Percentiles rank a stretch among this genome's conserved stretches.
phyloP scores from a whole-genome alignment of 768 basidiomycete species.

The Leucosporidium scottii region DNA sequence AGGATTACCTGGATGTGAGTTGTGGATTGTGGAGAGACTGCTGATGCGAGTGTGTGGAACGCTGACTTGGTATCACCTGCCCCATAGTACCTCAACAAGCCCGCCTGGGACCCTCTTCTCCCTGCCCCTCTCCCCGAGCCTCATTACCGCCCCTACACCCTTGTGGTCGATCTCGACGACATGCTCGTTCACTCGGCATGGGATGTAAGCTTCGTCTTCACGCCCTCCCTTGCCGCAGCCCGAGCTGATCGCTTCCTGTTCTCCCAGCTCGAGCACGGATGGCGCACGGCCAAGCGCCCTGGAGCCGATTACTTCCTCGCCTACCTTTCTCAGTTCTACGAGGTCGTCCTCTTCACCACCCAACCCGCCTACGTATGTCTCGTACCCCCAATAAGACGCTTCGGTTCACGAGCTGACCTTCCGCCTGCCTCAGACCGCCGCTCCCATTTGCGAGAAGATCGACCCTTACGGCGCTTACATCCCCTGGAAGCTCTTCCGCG shows the following conservation, averaged over 20 bases:
- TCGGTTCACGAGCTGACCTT: background rate
- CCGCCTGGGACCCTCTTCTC: slow-evolving; percentile 83
- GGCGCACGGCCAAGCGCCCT: slow-evolving; percentile 95
- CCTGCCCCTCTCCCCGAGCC: slow-evolving; percentile 76
- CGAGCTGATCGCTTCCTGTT: background rate
- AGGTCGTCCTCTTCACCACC: slow-evolving; percentile 90
- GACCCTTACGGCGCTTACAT: slow-evolving; percentile 89
- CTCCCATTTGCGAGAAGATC: slow-evolving; percentile 81
- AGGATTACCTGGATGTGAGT: slow-evolving; percentile 31
- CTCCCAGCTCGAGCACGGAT: slow-evolving; percentile 75
- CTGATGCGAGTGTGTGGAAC: background rate
- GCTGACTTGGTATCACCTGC: slow-evolving; percentile 21
- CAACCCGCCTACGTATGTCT: slow-evolving; percentile 75
- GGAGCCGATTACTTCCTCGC: slow-evolving; percentile 97
- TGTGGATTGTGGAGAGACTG: background rate
- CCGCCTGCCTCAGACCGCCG: slow-evolving; percentile 58
- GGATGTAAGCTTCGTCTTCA: slow-evolving; percentile 59
- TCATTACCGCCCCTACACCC: slow-evolving; percentile 82
- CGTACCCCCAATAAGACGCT: background rate
- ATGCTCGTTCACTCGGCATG: slow-evolving; percentile 84
- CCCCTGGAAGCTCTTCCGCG: slow-evolving; percentile 82
- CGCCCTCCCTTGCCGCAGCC: background rate
- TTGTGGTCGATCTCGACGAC: slow-evolving; percentile 85
- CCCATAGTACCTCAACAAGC: slow-evolving; percentile 82
- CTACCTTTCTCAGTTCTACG: slow-evolving; percentile 96